Conservation (phyloP, 768 basidiomycete species). For the Auriscalpium microsporum region DNA sequence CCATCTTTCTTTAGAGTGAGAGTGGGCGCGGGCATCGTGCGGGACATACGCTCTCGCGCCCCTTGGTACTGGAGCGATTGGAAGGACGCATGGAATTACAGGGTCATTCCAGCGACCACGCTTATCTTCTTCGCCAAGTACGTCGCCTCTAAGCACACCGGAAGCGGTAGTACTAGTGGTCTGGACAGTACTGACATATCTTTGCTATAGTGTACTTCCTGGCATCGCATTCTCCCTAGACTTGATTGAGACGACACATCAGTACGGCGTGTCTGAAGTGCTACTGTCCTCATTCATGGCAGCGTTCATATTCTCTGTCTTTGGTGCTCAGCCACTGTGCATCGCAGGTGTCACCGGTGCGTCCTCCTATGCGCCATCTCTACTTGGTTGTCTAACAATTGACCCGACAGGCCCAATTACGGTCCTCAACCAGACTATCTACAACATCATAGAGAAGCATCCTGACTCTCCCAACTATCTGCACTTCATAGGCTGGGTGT, state of each 20-base stretch:
- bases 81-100: constrained; percentile 87
- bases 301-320: constrained; percentile 76
- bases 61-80: constrained; percentile 86
- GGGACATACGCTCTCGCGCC: constrained; percentile 60
- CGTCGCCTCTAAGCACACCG: constrained; percentile 13
- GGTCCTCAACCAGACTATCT: constrained; percentile 88
- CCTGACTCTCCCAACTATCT: constrained; percentile 64
- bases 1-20: background rate
- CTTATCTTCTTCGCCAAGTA: constrained; percentile 84
- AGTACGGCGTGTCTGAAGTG: constrained; percentile 88
- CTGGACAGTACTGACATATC: constrained; percentile 6
- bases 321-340: constrained; percentile 86
- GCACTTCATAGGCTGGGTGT: constrained; percentile 88
- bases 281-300: constrained; percentile 81
- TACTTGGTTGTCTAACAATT: background rate
- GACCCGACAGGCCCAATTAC: constrained; percentile 68
- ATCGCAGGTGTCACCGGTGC: constrained; percentile 86
- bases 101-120: constrained; percentile 79
- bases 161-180: constrained; percentile 6
- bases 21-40: constrained; percentile 7
- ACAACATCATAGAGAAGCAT: constrained; percentile 54
- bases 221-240: constrained; percentile 90
- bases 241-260: constrained; percentile 80
- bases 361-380: constrained; percentile 1
- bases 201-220: constrained; percentile 56